phyloP scores from a whole-genome alignment of 345 rosid species.

The Ceriops decandra region DNA sequence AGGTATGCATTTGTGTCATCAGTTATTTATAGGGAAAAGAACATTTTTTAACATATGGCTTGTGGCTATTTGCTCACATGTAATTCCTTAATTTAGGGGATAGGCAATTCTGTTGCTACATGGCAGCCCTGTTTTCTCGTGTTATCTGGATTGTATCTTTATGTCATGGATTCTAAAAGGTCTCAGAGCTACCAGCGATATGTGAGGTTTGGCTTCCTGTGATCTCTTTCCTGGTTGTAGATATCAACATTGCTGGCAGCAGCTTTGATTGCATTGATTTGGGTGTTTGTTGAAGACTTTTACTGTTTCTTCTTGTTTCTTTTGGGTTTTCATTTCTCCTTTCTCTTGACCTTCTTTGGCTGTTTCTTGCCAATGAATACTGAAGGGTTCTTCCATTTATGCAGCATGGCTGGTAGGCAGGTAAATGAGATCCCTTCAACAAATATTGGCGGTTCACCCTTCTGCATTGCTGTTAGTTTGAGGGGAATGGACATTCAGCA shows the following conservation, averaged over 20 bases:
- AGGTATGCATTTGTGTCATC: conserved; percentile 41
- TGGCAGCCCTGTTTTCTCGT: conserved; percentile 94
- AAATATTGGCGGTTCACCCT: conserved; percentile 80
- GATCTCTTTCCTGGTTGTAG: conserved; percentile 11
- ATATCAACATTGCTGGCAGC: background rate
- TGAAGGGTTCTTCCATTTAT: conserved; percentile 17
- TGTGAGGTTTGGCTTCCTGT: conserved; percentile 57
- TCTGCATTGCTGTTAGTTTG: conserved; percentile 71
- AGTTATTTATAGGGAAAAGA: conserved; percentile 6
- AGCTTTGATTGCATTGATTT: conserved; percentile 10
- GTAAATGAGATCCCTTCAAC: conserved; percentile 71
- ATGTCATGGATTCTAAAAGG: conserved; percentile 74
- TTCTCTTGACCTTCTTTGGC: background rate
- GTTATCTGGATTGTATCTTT: conserved; percentile 80
- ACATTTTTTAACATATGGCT: conserved; percentile 21
- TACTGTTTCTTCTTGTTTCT: background rate
- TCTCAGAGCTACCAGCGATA: conserved; percentile 78
- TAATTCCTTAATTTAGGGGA: conserved; percentile 56
- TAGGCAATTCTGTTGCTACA: conserved; percentile 85
- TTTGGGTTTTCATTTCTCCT: background rate
- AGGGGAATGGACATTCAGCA: conserved; percentile 76
- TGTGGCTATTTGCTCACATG: conserved; percentile 14
- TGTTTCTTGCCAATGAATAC: conserved; percentile 3
- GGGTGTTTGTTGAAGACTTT: background rate
- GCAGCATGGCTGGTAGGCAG: conserved; percentile 96